phyloP scores from a whole-genome alignment of 2,329 filamentous ascomycete species.

The Trichoderma cornu-damae region DNA sequence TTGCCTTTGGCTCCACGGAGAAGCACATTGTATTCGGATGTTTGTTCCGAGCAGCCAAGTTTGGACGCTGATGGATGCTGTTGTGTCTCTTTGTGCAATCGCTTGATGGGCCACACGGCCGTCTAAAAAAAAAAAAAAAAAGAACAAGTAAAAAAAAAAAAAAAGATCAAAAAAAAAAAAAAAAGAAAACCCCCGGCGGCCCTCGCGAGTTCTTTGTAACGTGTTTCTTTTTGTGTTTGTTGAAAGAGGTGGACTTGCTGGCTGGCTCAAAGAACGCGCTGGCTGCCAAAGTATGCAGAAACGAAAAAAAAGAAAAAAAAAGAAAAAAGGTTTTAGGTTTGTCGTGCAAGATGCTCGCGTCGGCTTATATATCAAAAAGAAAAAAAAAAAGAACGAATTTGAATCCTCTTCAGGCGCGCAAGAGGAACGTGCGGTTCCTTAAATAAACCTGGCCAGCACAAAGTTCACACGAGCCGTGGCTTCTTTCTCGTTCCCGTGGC shows the following conservation, averaged over 20 bases:
- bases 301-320: neutral
- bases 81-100: neutral
- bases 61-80: neutral
- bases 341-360: neutral
- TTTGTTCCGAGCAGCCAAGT: too few relatives aligned
- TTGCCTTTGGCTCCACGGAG: conserved; percentile 38
- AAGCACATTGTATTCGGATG: conserved; percentile 42
- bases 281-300: neutral
- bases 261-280: neutral
- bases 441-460: conserved; percentile 1
- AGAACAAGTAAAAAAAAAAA: neutral
- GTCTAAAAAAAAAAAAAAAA: too few relatives aligned
- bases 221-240: neutral
- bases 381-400: neutral
- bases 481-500: conserved; percentile 6
- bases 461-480: neutral
- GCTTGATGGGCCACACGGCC: neutral
- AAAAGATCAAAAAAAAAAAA: too few relatives aligned
- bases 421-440: neutral
- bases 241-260: neutral
- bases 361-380: neutral
- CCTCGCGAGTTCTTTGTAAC: neutral
- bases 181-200: too few relatives aligned
- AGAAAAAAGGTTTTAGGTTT: neutral
- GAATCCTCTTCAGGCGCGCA: neutral